Evolutionary conservation across 768 basidiomycete species (phyloP).

Genomic region (Leccinellum rugosiceps): DNA sequence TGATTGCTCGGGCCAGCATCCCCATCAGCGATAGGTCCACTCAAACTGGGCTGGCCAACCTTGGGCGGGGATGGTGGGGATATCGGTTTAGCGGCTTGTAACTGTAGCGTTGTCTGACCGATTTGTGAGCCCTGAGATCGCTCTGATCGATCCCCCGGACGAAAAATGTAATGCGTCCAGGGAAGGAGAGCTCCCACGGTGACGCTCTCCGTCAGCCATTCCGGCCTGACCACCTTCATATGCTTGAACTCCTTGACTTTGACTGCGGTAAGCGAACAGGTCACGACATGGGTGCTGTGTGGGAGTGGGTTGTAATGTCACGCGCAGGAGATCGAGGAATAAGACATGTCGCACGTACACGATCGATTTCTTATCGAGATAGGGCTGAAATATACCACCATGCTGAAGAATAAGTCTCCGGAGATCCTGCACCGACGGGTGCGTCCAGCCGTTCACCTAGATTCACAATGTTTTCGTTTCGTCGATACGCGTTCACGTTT

Average conservation of each 20-base stretch:
- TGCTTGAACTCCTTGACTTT: conserved; percentile 86
- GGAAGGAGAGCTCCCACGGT: conserved; percentile 63
- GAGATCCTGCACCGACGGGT: conserved; percentile 82
- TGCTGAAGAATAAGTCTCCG: conserved; percentile 75
- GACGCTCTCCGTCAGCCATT: conserved; percentile 87
- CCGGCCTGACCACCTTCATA: conserved; percentile 87
- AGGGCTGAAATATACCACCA: conserved; percentile 82
- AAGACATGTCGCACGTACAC: conserved; percentile 47
- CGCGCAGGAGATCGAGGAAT: not conserved
- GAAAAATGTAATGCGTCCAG: conserved; percentile 74
- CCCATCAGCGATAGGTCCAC: not conserved
- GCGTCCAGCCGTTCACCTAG: conserved; percentile 89
- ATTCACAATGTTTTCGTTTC: not conserved
- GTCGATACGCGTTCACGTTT: not conserved
- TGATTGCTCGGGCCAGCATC: conserved; percentile 2
- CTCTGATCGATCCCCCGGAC: conserved; percentile 46
- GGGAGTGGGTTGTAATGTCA: not conserved
- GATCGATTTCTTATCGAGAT: conserved; percentile 72
- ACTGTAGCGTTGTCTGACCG: conserved; percentile 17
- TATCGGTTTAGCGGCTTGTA: conserved; percentile 4
- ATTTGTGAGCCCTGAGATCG: conserved; percentile 42
- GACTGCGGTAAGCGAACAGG: conserved; percentile 83
- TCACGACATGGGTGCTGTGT: conserved; percentile 86
- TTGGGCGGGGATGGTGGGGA: not conserved
- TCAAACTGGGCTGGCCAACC: not conserved